Evolutionary conservation across 2,329 filamentous ascomycete genomes (phyloP), one percentile per base, ranked within the genome.

Genomic region (Ilyonectria robusta): DNA sequence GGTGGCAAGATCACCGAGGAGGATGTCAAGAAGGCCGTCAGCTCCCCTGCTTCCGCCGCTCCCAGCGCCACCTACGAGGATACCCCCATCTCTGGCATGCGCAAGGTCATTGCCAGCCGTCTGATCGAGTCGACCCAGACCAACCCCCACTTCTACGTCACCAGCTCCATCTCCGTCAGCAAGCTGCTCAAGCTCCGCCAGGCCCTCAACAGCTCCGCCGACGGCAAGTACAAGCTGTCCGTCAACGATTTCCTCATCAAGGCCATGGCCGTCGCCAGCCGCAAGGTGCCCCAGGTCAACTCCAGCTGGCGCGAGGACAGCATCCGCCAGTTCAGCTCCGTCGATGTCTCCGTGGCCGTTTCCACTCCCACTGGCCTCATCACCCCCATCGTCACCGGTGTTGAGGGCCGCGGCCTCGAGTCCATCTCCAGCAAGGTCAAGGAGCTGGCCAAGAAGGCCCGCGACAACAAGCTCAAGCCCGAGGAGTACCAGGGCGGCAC

Each of bases 201-300:
- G 84, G 94, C 95, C 66, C 90, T 99, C 74, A 99, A 99, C 86
- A 89, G 91, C 79, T 91, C 93, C 13, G 87, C 94, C 54, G 92
- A 97, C 70, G 96, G 95, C 84, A 91, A 94, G 84, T 99, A 97
- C 90, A 99, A 98, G 90, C 93, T 99, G 66, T 98, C 95, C n/a
- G 94, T 99, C 84, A 99, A 99, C 85, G 96, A 99, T 85, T 97
- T 99, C 89, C 88, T 99, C 71, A 94, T 99, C 89, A 99, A 99
- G 90, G 96, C 95, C 75, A 93, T 95, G 66, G 93, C 90, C 66
- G 86, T 93, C 70, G 96, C 96, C 69, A 94, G 92, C 81, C 92
- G 92, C 85, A 98, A 97, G 89, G 95, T 98, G 55, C 96, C 96
- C 66, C 89, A 93, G 72, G 96, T 95, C 84, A 99, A 99, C 89